phyloP scores from a whole-genome alignment of 2,329 filamentous ascomycete genomes.

The Fusarium nanum region DNA sequence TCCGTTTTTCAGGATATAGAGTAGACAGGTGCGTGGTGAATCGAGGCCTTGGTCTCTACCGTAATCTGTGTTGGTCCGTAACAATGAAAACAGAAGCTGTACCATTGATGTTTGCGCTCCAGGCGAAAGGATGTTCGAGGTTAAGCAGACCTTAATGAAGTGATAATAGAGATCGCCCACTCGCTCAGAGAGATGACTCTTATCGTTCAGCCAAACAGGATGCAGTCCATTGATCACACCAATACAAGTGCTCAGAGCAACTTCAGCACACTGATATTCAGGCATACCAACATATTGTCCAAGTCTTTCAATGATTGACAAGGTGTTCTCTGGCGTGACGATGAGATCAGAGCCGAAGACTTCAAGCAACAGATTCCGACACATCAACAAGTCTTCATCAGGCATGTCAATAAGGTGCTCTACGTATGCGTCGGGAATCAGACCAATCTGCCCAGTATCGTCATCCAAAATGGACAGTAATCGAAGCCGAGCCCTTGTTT shows the following conservation, averaged over 20 bases:
- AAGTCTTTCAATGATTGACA: constrained; percentile 61
- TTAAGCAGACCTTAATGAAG: constrained; percentile 75
- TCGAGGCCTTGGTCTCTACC: constrained; percentile 68
- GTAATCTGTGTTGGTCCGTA: constrained; percentile 75
- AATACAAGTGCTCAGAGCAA: constrained; percentile 74
- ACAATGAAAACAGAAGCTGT: constrained; percentile 74
- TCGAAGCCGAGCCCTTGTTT: constrained; percentile 59
- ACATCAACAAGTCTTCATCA: constrained; percentile 66
- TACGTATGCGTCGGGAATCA: constrained; percentile 63
- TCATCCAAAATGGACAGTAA: constrained; percentile 58
- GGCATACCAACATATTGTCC: constrained; percentile 65
- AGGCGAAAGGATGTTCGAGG: constrained; percentile 76
- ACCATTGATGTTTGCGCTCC: constrained; percentile 75
- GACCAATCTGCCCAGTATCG: constrained; percentile 59
- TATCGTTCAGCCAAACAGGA: constrained; percentile 70
- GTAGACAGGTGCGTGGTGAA: constrained; percentile 74
- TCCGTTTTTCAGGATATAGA: constrained; percentile 75
- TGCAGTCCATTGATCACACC: constrained; percentile 74
- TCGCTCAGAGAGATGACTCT: constrained; percentile 69
- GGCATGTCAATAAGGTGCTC: constrained; percentile 61
- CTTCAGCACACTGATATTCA: constrained; percentile 79
- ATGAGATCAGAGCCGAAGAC: constrained; percentile 66
- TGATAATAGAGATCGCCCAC: constrained; percentile 84
- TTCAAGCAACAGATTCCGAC: constrained; percentile 62
- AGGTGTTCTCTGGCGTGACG: constrained; percentile 60